Base-by-base conservation (phyloP, 2,329 filamentous ascomycete genomes). In the Monilinia aucupariae region DNA sequence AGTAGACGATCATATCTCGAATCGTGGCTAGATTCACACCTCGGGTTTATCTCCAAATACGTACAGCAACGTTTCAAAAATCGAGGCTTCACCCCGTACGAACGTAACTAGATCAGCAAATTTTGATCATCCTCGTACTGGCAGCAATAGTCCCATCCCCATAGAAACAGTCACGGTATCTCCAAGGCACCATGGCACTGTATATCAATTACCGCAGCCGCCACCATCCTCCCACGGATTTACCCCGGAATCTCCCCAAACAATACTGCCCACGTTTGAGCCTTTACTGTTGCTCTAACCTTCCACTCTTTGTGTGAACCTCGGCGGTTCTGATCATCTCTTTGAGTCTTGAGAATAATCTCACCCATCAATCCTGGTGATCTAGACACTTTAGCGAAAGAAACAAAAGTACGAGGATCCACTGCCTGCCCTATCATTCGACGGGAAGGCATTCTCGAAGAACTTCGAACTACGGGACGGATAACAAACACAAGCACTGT, bases 381-480 rank as follows among this genome's bases (percentile, higher is more conserved):
- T 25, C 54, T 47, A 58, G 27, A 47, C 41, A 37, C 41, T 34
- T 47, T 58, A 58, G 54, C 41, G 30, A 58, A 58, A 34, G 30
- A 58, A 58, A 34, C 53, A 47, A 22, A 56, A 15, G 37, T 39
- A 34, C 39, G 2, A 47, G 39, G 53, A 56, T 20, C 53, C 53
- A 56, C 41, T 8, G 1, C 41, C 41, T 8, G 1, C 41, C 27
- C n/a, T n/a, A 22, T 45, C 20, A 56, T 47, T 56, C 41, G 54
- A 58, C 41, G 43, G 54, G 34, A 58, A 58, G 47, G 34, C 27
- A 34, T 34, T 58, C 41, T 58, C 54, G 41, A 37, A 30, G n/a
- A 34, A 34, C 3, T 34, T 34, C 17, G 13, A 47, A 34, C n/a
- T 51, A 22, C n/a, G 41, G 30, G 20, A 32, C 22, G 9, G 25